Percentiles rank a stretch among this genome's conserved stretches.
Conservation (phyloP, 139 green algal species). For the Microglena sp. region DNA sequence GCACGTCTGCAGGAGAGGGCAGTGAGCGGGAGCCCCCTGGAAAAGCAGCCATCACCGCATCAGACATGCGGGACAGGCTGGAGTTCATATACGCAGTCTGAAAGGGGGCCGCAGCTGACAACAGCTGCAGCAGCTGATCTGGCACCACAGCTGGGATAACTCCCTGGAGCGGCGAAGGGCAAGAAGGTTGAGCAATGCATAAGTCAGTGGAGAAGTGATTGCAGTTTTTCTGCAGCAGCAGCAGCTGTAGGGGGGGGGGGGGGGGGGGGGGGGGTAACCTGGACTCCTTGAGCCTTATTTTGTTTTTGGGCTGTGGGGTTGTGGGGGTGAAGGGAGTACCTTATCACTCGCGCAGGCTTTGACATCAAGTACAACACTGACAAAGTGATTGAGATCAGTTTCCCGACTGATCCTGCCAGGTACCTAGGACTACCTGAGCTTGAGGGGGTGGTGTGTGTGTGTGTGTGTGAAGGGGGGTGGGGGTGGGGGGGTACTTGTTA, state of each 20-base stretch:
- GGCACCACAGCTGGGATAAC: constrained; percentile 30
- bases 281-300: background rate
- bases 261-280: background rate
- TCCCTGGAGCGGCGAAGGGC: too few species aligned
- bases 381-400: too few species aligned
- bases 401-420: too few species aligned
- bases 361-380: too few species aligned
- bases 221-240: constrained; percentile 84
- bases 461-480: background rate
- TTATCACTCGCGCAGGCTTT: too few species aligned
- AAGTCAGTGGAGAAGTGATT: constrained; percentile 75
- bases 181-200: too few species aligned
- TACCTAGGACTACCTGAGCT: background rate
- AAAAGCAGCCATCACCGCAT: constrained; percentile 64
- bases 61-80: constrained; percentile 54
- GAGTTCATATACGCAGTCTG: constrained; percentile 66
- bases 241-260: background rate
- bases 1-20: constrained; percentile 64
- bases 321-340: background rate
- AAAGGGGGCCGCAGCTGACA: constrained; percentile 42
- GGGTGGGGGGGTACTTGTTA: constrained; percentile 58
- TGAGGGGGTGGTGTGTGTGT: background rate
- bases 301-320: background rate
- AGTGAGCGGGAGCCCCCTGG: constrained; percentile 43
- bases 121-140: constrained; percentile 45